phyloP scores from a whole-genome alignment of 176 grass and related monocot species.

The Oryza officinalis region DNA sequence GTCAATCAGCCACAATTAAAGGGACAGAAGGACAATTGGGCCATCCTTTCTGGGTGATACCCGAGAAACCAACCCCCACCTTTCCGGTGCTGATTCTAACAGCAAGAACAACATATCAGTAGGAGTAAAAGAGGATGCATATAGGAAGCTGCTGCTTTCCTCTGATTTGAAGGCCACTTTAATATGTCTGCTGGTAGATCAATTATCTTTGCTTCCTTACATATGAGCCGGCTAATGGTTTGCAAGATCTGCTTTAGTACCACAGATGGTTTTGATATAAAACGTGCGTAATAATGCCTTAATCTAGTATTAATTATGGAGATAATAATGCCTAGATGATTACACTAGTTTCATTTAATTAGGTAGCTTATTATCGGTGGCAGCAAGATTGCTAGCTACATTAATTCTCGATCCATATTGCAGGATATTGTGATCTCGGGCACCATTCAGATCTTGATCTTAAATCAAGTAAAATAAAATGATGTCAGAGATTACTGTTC shows the following conservation, averaged over 20 bases:
- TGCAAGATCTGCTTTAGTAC: conserved; percentile 10
- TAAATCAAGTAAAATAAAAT: background rate
- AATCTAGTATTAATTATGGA: background rate
- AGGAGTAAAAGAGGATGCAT: conserved; percentile 25
- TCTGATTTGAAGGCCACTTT: conserved; percentile 58
- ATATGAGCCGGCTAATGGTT: background rate
- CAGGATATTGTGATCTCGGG: background rate
- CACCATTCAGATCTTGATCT: background rate
- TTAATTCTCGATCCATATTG: background rate
- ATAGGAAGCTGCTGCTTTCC: conserved; percentile 6
- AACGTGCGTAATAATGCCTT: background rate
- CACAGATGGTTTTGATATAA: background rate
- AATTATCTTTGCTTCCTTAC: conserved; percentile 29
- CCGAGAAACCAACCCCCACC: conserved; percentile 53
- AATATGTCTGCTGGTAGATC: conserved; percentile 53
- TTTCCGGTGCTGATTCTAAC: conserved; percentile 44
- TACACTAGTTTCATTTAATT: background rate
- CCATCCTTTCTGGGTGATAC: conserved; percentile 34
- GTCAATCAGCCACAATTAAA: conserved; percentile 42
- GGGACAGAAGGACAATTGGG: conserved; percentile 27
- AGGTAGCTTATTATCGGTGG: background rate
- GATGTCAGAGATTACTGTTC: background rate
- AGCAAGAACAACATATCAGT: background rate
- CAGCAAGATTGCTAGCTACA: background rate
- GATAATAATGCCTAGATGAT: conserved; percentile 20